A percentile compares a stretch with the other conserved stretches of the same genome.
Evolutionary conservation across 169 alveolate species (phyloP).

Genomic region (Perkinsus marinus): DNA sequence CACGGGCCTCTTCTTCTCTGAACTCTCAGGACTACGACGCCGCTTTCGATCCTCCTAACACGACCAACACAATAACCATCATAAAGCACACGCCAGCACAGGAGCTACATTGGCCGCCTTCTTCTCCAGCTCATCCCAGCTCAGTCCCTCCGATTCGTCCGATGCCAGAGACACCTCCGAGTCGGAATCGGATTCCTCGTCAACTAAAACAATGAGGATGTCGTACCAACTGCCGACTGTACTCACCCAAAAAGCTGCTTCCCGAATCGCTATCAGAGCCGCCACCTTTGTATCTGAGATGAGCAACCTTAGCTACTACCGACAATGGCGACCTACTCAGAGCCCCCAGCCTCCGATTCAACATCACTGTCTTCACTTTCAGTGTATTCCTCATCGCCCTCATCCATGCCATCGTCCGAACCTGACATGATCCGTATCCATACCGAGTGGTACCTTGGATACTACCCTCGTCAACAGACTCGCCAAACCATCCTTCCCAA

Average conservation of each 20-base stretch:
- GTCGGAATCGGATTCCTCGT: constrained; percentile 61
- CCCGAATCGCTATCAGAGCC: neutral
- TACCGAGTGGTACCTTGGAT: neutral
- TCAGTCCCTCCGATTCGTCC: constrained; percentile 63
- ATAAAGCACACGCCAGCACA: neutral
- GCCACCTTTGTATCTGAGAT: constrained; percentile 29
- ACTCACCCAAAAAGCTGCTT: neutral
- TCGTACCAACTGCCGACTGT: constrained; percentile 41
- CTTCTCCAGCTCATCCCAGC: constrained; percentile 71
- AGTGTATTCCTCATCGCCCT: constrained; percentile 38
- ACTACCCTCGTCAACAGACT: constrained; percentile 63
- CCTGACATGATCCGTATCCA: constrained; percentile 45
- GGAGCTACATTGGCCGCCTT: neutral
- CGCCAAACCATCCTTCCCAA: constrained; percentile 66
- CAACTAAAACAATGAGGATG: constrained; percentile 41
- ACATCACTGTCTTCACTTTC: constrained; percentile 16
- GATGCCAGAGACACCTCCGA: constrained; percentile 62
- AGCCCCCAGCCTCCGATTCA: neutral
- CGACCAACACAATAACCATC: neutral
- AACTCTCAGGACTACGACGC: neutral
- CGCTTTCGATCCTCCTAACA: neutral
- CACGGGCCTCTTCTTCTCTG: neutral
- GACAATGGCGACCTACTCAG: neutral
- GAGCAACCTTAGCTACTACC: neutral
- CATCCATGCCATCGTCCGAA: constrained; percentile 53